Evolutionary conservation across 352 stramenopile species (phyloP).

Genomic region (Pilasporangium apinafurcum): DNA sequence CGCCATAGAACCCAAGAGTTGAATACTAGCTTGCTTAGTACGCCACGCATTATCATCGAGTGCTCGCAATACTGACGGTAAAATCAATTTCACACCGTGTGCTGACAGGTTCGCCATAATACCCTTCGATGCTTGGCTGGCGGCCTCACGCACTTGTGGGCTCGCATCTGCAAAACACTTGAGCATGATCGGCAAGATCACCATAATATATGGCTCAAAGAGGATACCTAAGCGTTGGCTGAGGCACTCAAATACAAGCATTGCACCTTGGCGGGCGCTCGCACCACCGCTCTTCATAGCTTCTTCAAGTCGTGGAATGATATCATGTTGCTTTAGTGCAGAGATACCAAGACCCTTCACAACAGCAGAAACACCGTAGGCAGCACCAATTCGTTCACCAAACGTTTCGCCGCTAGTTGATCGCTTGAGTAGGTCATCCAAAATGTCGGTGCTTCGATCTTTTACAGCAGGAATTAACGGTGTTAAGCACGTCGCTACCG

Average conservation of each 20-base stretch:
- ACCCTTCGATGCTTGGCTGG: slow-evolving; percentile 90
- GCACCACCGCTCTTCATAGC: slow-evolving; percentile 68
- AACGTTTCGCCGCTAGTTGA: slow-evolving; percentile 78
- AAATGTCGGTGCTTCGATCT: slow-evolving; percentile 60
- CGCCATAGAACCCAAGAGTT: slow-evolving; percentile 95
- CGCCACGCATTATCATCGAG: slow-evolving; percentile 94
- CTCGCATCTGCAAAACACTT: slow-evolving; percentile 97
- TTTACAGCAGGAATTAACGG: slow-evolving; percentile 84
- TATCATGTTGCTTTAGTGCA: slow-evolving; percentile 95
- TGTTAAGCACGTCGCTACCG: slow-evolving; percentile 87
- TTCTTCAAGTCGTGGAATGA: slow-evolving; percentile 91
- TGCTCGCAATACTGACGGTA: slow-evolving; percentile 95
- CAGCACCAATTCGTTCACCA: slow-evolving; percentile 89
- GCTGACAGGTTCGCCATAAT: slow-evolving; percentile 99
- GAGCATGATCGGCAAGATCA: slow-evolving; percentile 98
- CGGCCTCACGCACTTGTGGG: slow-evolving; percentile 95
- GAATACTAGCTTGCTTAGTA: slow-evolving; percentile 98
- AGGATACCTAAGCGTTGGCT: slow-evolving; percentile 95
- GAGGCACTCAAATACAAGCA: slow-evolving; percentile 98
- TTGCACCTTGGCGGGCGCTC: slow-evolving; percentile 87
- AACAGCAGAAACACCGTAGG: slow-evolving; percentile 97
- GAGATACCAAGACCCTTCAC: slow-evolving; percentile 99
- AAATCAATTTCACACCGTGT: slow-evolving; percentile 98
- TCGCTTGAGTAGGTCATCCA: slow-evolving; percentile 67
- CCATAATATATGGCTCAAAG: slow-evolving; percentile 98